Conservation (phyloP, 140 eudicot genomes). For the Anethum foeniculum region DNA sequence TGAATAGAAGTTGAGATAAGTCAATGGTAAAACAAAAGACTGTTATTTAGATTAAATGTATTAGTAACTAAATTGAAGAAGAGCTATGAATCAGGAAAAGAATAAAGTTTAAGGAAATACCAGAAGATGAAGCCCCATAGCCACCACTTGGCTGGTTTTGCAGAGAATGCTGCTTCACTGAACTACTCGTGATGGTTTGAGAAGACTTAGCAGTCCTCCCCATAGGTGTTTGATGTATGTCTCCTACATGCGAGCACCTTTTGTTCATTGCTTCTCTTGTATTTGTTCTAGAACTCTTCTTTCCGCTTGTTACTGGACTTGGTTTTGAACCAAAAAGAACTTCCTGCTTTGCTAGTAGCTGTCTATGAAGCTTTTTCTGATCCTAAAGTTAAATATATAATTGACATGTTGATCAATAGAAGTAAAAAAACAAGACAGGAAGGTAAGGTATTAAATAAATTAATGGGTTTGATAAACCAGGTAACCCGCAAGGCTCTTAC, state of each 20-base stretch:
- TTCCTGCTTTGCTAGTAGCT: constrained; percentile 54
- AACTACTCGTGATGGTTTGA: background rate
- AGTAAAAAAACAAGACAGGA: background rate
- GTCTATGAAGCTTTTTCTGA: constrained; percentile 65
- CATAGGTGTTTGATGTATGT: constrained; percentile 28
- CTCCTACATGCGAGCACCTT: constrained; percentile 39
- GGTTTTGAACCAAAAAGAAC: constrained; percentile 73
- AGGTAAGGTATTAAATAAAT: background rate
- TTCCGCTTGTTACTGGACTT: constrained; percentile 55
- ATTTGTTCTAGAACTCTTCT: constrained; percentile 33
- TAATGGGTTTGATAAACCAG: background rate
- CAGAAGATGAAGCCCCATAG: background rate
- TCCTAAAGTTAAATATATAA: constrained; percentile 31
- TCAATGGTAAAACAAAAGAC: background rate
- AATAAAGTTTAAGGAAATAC: background rate
- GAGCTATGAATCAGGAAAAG: background rate
- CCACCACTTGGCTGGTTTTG: constrained; percentile 7
- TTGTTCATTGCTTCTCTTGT: constrained; percentile 21
- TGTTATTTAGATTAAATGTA: background rate
- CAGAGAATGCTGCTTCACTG: background rate
- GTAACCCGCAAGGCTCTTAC: constrained; percentile 21
- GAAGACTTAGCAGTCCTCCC: background rate
- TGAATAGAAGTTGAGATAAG: background rate
- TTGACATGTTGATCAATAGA: background rate
- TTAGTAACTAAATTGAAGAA: constrained; percentile 15